Base-by-base conservation (phyloP, 768 basidiomycete genomes). In the Lactarius evosmus region DNA sequence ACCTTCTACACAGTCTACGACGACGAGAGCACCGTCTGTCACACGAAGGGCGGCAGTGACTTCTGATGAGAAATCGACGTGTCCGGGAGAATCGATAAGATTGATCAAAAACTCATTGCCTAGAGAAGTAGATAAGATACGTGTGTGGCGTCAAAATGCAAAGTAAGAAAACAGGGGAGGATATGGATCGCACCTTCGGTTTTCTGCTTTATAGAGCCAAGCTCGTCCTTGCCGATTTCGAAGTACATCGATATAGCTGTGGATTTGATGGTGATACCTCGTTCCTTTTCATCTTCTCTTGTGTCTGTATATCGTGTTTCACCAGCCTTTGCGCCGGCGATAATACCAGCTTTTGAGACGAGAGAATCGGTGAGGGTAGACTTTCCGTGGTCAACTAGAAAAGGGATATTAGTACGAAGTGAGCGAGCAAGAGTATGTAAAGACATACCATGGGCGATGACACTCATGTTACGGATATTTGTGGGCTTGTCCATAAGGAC, bases 171-270 rank as follows among this genome's bases (percentile, higher is more conserved):
- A 36, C 52, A 56, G 14, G 16, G 33, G 19, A 9, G 14, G 32
- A 50, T 55, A 40, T 52, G 11, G 60, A 59, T 75, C 84, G 63
- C 70, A 91, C 95, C 94, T 0, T 86, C 85, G 49, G 95, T 97
- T 81, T 98, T 94, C 82, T 99, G 96, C 76, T 91, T 89, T 77
- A 99, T 89, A 61, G 87, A 80, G 11, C 76, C 69, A 33, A 97
- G 73, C 63, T 98, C 93, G 12, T 96, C 95, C 83, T 96, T 93
- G 75, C 83, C 77, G 73, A 99, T 84, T 80, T 94, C 87, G 76
- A 99, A 99, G 80, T 98, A 98, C 96, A 98, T 98, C 63, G 96
- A 97, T 76, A 99, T 97, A 72, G 95, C 97, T 34, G 96, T 98
- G 51, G 95, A 98, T 81, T 99, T 99, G 80, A 99, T 98, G 58